These are phyloP conservation scores for Pichia membranifaciens DNA, from an alignment of 805 yeast genomes.

Conservation along the genomic window DNA sequence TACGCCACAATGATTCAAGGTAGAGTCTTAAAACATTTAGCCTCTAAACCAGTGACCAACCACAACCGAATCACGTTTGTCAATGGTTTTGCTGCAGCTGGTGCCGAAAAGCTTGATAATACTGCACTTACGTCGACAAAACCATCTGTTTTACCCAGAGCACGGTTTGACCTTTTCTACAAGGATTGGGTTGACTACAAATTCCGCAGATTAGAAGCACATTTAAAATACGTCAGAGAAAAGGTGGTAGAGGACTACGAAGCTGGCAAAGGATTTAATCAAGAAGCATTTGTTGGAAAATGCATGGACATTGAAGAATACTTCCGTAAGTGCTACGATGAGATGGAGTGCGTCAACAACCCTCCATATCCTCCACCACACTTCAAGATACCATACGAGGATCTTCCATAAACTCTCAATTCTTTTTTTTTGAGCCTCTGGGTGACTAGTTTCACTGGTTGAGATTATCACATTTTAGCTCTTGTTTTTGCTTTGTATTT, in stretches of 20 bases:
- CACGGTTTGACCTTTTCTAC: constrained; percentile 30
- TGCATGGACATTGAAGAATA: constrained; percentile 29
- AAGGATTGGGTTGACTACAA: constrained; percentile 33
- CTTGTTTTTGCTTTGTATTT: too few relatives aligned
- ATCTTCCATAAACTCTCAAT: neutral
- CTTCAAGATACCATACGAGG: constrained; percentile 23
- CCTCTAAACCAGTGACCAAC: constrained; percentile 38
- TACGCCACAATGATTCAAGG: constrained; percentile 44
- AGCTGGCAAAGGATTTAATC: constrained; percentile 27
- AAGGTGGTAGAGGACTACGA: constrained; percentile 16
- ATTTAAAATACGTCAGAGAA: constrained; percentile 20
- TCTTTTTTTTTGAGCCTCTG: too few relatives aligned
- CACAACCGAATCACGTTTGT: constrained; percentile 33
- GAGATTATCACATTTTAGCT: too few relatives aligned
- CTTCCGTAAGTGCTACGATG: constrained; percentile 27
- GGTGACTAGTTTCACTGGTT: too few relatives aligned
- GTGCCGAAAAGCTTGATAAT: constrained; percentile 27
- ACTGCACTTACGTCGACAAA: constrained; percentile 31
- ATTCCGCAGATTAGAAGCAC: constrained; percentile 27
- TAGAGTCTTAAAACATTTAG: constrained; percentile 41
- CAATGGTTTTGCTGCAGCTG: constrained; percentile 28
- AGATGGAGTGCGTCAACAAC: constrained; percentile 31
- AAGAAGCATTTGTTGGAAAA: constrained; percentile 23
- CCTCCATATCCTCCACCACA: constrained; percentile 27
- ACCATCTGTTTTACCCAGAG: constrained; percentile 32